Conservation (phyloP, 2,329 filamentous ascomycete species). For the Thermoascus crustaceus region DNA sequence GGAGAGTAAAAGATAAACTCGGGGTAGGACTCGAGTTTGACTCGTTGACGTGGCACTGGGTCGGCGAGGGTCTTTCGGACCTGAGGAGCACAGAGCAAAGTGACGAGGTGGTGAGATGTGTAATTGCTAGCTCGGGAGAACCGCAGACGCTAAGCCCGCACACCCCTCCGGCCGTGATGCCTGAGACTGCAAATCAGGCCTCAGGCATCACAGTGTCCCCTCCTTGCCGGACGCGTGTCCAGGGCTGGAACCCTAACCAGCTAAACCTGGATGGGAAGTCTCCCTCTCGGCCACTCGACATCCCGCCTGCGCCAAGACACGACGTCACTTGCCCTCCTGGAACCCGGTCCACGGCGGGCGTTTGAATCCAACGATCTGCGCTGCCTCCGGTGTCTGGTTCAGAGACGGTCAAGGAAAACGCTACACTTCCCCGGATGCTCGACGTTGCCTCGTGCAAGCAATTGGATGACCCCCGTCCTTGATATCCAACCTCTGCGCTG, state of each 20-base stretch:
- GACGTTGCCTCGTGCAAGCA: neutral
- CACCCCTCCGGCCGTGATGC: constrained; percentile 9
- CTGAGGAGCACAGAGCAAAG: constrained; percentile 15
- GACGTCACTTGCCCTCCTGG: constrained; percentile 2
- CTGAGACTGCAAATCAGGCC: constrained; percentile 23
- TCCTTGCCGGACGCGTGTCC: neutral
- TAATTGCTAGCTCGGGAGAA: constrained; percentile 17
- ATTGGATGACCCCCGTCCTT: constrained; percentile 1
- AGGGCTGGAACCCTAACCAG: constrained; percentile 19
- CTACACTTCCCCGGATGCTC: constrained; percentile 1
- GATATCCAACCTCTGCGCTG: neutral
- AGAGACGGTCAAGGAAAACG: neutral
- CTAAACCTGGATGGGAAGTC: constrained; percentile 4
- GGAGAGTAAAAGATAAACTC: constrained; percentile 26
- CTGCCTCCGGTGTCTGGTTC: neutral
- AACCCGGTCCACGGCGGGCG: neutral
- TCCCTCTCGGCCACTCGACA: neutral
- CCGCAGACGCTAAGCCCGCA: constrained; percentile 22
- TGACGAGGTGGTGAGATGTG: constrained; percentile 29
- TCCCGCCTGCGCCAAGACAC: constrained; percentile 1
- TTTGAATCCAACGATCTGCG: too few relatives aligned
- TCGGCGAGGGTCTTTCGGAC: constrained; percentile 5
- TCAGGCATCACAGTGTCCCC: too few relatives aligned
- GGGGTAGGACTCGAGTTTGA: constrained; percentile 21
- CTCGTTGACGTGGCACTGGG: constrained; percentile 21